Percentiles rank a stretch among this genome's conserved stretches.
phyloP scores from a whole-genome alignment of 2,329 filamentous ascomycete species.

The Cladosporium colombiae region DNA sequence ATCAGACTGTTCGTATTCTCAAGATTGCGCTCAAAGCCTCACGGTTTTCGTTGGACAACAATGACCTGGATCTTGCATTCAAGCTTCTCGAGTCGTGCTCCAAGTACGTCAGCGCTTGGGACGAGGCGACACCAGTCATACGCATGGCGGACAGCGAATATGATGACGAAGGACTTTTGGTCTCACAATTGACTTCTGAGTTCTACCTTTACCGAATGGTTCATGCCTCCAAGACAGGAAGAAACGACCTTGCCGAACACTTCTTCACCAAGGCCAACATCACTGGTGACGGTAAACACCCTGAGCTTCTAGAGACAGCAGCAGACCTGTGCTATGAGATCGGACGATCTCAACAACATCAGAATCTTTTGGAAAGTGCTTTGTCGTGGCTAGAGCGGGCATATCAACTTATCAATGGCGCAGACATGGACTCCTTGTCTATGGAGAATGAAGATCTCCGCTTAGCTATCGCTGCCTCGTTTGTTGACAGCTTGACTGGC shows the following conservation, averaged over 20 bases:
- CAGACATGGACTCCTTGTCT: constrained; percentile 58
- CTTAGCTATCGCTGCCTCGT: constrained; percentile 63
- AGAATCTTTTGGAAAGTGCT: constrained; percentile 57
- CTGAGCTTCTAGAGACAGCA: constrained; percentile 59
- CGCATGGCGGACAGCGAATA: constrained; percentile 23
- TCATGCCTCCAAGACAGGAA: constrained; percentile 74
- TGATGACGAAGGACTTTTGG: constrained; percentile 34
- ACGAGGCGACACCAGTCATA: constrained; percentile 31
- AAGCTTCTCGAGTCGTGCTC: constrained; percentile 66
- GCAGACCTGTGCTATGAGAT: constrained; percentile 72
- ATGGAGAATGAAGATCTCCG: constrained; percentile 64
- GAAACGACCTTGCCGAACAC: constrained; percentile 75
- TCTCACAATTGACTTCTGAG: constrained; percentile 54
- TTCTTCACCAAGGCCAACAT: constrained; percentile 65
- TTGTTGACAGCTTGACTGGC: constrained; percentile 33
- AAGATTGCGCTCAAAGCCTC: constrained; percentile 68
- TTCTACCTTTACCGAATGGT: constrained; percentile 67
- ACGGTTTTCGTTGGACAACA: constrained; percentile 62
- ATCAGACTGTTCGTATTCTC: constrained; percentile 56
- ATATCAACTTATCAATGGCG: constrained; percentile 57
- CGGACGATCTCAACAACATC: constrained; percentile 60
- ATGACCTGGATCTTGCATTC: constrained; percentile 59
- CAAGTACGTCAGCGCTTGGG: constrained; percentile 43
- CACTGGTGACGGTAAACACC: constrained; percentile 21
- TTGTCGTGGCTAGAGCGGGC: constrained; percentile 74